Conservation (phyloP, 2,329 filamentous ascomycete genomes). For the Aureobasidium pullulans region DNA sequence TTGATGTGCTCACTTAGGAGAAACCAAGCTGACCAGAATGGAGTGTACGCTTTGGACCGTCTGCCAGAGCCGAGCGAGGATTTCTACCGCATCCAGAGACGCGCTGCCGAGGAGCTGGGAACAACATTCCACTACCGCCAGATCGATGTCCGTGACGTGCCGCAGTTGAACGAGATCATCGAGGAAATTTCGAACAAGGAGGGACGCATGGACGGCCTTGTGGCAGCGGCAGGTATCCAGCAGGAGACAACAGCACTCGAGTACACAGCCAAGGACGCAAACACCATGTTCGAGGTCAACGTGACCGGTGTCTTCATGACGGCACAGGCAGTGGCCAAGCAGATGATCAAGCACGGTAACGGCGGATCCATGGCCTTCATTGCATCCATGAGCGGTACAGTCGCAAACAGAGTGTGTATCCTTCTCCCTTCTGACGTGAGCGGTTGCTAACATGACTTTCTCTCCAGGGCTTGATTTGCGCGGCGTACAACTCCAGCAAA, state of each 20-base stretch:
- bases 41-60: constrained; percentile 60
- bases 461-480: constrained; percentile 55
- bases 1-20: not conserved
- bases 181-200: constrained; percentile 61
- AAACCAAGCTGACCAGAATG: not conserved
- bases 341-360: constrained; percentile 54
- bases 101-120: constrained; percentile 54
- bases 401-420: constrained; percentile 54
- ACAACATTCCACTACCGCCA: constrained; percentile 66
- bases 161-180: constrained; percentile 59
- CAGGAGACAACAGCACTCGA: constrained; percentile 78
- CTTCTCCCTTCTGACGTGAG: not conserved
- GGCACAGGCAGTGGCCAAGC: constrained; percentile 54
- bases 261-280: constrained; percentile 57
- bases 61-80: constrained; percentile 51
- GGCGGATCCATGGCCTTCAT: constrained; percentile 57
- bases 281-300: constrained; percentile 56
- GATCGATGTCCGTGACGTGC: constrained; percentile 70
- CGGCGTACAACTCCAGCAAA: constrained; percentile 70
- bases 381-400: constrained; percentile 54
- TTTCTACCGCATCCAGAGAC: constrained; percentile 58
- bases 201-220: constrained; percentile 69
- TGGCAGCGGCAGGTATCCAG: constrained; percentile 69
- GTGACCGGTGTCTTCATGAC: constrained; percentile 58
- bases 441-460: constrained; percentile 14